These are phyloP conservation scores for Russula vinacea DNA, from an alignment of 768 basidiomycete species.

Conservation along the genomic window DNA sequence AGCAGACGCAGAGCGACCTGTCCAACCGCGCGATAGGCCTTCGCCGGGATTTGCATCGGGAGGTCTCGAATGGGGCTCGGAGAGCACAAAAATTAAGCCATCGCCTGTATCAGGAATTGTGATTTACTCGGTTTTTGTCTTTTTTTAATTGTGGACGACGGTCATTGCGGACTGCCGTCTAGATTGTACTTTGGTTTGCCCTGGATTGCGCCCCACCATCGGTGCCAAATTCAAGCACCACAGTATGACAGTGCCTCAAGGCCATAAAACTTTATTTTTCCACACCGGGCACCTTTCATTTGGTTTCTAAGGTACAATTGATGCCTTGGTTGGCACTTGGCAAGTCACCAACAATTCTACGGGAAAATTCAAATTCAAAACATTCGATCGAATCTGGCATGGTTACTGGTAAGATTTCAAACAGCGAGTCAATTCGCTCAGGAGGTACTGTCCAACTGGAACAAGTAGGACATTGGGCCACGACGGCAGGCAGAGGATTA, in stretches of 20 bases:
- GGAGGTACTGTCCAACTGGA: background rate
- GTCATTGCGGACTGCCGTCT: background rate
- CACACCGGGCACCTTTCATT: background rate
- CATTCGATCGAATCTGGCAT: background rate
- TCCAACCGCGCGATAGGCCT: slow-evolving; percentile 43
- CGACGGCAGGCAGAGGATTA: background rate
- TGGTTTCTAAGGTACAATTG: background rate
- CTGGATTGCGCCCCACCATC: background rate
- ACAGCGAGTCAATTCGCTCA: background rate
- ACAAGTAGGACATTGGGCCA: background rate
- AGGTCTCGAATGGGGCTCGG: slow-evolving; percentile 61
- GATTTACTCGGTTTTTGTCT: background rate
- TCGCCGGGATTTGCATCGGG: slow-evolving; percentile 52
- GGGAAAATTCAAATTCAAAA: background rate
- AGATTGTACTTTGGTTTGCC: background rate
- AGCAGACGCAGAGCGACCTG: slow-evolving; percentile 44
- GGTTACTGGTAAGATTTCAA: background rate
- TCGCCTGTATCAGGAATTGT: slow-evolving; percentile 22
- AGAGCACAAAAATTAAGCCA: slow-evolving; percentile 62
- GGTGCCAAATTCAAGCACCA: background rate
- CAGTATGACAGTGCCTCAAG: background rate
- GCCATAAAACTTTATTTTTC: background rate
- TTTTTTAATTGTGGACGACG: background rate
- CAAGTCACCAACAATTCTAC: background rate
- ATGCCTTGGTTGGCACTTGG: background rate